Conservation (phyloP, 2,329 filamentous ascomycete genomes). For the Metarhizium brunneum region DNA sequence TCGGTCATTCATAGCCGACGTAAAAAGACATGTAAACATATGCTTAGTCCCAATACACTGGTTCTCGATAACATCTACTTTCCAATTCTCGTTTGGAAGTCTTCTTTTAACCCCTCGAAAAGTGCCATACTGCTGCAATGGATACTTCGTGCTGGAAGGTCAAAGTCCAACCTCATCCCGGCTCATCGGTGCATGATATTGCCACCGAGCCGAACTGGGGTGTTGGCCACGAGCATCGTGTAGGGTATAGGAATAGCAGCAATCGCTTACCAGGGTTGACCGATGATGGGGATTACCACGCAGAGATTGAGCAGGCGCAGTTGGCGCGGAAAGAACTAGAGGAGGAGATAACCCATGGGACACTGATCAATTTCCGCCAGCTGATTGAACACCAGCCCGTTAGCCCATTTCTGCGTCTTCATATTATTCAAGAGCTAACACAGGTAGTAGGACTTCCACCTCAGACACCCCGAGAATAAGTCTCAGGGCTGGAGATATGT, state of each 20-base stretch:
- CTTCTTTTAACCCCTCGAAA: too few relatives aligned
- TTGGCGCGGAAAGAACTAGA: background rate
- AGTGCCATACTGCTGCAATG: too few relatives aligned
- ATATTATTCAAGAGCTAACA: too few relatives aligned
- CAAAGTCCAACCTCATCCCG: slow-evolving; percentile 19
- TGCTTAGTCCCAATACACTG: too few relatives aligned
- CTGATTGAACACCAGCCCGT: background rate
- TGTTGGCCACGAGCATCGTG: slow-evolving; percentile 24
- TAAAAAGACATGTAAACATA: too few relatives aligned
- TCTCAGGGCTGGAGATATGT: slow-evolving; percentile 40
- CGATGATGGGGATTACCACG: background rate
- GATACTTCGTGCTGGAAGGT: background rate
- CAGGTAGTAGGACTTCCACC: slow-evolving; percentile 28
- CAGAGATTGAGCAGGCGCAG: background rate
- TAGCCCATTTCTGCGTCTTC: too few relatives aligned
- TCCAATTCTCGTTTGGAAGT: too few relatives aligned
- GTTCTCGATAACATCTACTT: too few relatives aligned
- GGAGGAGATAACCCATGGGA: background rate
- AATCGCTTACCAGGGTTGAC: slow-evolving; percentile 24
- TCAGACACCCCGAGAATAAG: slow-evolving; percentile 31
- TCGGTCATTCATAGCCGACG: too few relatives aligned
- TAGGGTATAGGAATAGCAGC: slow-evolving; percentile 24
- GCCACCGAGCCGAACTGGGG: slow-evolving; percentile 33
- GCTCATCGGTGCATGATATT: slow-evolving; percentile 29
- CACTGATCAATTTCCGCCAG: background rate